Percentiles rank a stretch among this genome's conserved stretches.
These are phyloP conservation scores for Myxozyma neglecta DNA, from an alignment of 805 yeast genomes.

Conservation along the genomic window DNA sequence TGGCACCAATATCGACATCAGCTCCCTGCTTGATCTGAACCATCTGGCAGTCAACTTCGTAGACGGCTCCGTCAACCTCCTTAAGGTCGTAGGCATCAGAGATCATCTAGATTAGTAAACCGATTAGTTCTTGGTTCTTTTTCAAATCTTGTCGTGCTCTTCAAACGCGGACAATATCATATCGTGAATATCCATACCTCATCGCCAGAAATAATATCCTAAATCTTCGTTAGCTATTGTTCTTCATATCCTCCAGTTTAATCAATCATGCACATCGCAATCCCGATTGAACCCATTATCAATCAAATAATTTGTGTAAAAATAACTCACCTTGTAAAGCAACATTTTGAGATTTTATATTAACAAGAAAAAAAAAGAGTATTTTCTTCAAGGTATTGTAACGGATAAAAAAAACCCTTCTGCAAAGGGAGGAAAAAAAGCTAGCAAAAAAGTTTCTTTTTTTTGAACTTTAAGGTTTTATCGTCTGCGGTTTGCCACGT, in stretches of 20 bases:
- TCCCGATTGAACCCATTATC: background rate
- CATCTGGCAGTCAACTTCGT: conserved; percentile 96
- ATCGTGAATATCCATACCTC: conserved; percentile 41
- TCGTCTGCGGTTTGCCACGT: background rate
- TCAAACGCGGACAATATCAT: too few species aligned
- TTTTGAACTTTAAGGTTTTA: background rate
- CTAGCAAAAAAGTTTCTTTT: background rate
- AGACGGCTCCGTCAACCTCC: conserved; percentile 85
- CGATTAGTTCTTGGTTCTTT: background rate
- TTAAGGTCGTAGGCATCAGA: conserved; percentile 95
- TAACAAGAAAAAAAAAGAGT: background rate
- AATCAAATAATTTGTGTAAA: background rate
- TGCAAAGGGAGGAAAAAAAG: background rate
- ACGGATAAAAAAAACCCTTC: background rate
- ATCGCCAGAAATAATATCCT: conserved; percentile 90
- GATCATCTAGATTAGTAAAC: conserved; percentile 48
- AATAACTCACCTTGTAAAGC: conserved; percentile 39
- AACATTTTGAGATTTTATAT: conserved; percentile 35
- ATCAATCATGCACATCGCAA: background rate
- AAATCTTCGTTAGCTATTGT: background rate
- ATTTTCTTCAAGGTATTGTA: background rate
- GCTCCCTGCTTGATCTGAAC: conserved; percentile 79
- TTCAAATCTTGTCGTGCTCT: background rate
- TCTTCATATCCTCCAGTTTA: background rate
- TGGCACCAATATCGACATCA: conserved; percentile 98